Base-by-base conservation (phyloP, 2,329 filamentous ascomycete species). In the Amphichorda felina region DNA sequence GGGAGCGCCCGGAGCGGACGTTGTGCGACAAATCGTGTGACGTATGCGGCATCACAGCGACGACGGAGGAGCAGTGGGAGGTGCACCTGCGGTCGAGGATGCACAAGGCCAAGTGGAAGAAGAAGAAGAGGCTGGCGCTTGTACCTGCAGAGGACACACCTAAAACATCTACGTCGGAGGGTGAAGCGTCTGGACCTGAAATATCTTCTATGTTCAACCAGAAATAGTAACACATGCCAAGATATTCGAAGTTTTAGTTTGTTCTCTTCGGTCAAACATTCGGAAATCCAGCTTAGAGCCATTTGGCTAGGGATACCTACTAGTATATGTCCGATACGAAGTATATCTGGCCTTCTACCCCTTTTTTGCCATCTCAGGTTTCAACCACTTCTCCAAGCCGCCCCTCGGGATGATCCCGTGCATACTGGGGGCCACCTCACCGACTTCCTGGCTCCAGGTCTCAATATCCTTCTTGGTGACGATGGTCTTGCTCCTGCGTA, bases 351-450 rank as follows among this genome's bases (percentile, higher is more conserved):
- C 6, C 13, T 28, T 13, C 5, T 28, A 7, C 13, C 11, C 15
- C 13, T 15, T 30, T 21, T 33, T 31, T 18, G 35, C 29, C 4
- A 42, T 15, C 38, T 40, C 19, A 13, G 35, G 31, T 36, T 38
- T 38, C 13, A 42, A 36, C 40, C 40, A 43, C 2, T 22, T 27
- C 36, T 41, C 39, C 15, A 41, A 34, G 13, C 39, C 39, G 6
- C 34, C 33, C n/a, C 22, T 58, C 1, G 82, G 80, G 48, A 89
- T 84, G 38, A 89, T 87, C 50, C 83, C 82, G 55, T 94, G 87
- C 37, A 94, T 82, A 50, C 89, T 94, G 0, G 82, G 75, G 11
- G 85, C 82, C 42, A 94, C 54, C 63, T 91, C 82, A 7, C 83
- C 83, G 1, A 94, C 85, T 59, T 81, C 83, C 52, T 91, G 73